phyloP scores from a whole-genome alignment of 352 stramenopile genomes.

The Elongisporangium anandrum region DNA sequence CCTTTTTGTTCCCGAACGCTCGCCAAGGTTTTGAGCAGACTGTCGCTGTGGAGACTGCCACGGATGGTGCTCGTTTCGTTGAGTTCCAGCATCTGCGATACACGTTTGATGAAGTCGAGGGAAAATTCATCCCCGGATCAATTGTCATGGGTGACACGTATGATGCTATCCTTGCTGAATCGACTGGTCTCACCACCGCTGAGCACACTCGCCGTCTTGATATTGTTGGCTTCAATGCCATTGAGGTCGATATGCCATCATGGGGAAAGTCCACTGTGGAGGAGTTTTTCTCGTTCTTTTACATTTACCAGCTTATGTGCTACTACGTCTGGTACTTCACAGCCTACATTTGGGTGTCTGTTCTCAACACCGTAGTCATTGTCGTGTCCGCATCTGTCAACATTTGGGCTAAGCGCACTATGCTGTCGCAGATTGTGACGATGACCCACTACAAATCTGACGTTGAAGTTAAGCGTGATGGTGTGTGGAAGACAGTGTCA shows the following conservation, averaged over 20 bases:
- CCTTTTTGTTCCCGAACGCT: constrained; percentile 32
- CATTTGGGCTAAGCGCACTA: constrained; percentile 63
- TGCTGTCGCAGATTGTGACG: constrained; percentile 43
- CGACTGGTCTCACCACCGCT: constrained; percentile 30
- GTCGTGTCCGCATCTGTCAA: constrained; percentile 47
- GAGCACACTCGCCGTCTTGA: constrained; percentile 37
- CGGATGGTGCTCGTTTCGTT: constrained; percentile 31
- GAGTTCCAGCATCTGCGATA: constrained; percentile 69
- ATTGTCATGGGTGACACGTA: constrained; percentile 42
- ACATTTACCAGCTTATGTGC: constrained; percentile 86
- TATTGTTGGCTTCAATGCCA: constrained; percentile 54
- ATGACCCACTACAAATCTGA: constrained; percentile 67
- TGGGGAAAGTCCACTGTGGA: constrained; percentile 42
- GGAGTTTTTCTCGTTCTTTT: constrained; percentile 71
- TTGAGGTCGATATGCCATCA: constrained; percentile 61
- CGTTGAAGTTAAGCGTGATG: constrained; percentile 61
- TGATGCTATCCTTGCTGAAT: constrained; percentile 40
- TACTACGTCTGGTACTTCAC: constrained; percentile 83
- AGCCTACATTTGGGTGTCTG: constrained; percentile 52
- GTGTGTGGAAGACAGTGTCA: constrained; percentile 37
- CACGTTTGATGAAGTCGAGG: constrained; percentile 40
- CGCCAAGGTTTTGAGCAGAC: constrained; percentile 50
- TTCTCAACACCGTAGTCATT: constrained; percentile 62
- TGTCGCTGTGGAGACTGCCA: constrained; percentile 30
- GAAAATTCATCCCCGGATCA: constrained; percentile 44